Percentiles rank a stretch among this genome's conserved stretches.
phyloP scores from a whole-genome alignment of 768 basidiomycete genomes.

The Baorangia bicolor region DNA sequence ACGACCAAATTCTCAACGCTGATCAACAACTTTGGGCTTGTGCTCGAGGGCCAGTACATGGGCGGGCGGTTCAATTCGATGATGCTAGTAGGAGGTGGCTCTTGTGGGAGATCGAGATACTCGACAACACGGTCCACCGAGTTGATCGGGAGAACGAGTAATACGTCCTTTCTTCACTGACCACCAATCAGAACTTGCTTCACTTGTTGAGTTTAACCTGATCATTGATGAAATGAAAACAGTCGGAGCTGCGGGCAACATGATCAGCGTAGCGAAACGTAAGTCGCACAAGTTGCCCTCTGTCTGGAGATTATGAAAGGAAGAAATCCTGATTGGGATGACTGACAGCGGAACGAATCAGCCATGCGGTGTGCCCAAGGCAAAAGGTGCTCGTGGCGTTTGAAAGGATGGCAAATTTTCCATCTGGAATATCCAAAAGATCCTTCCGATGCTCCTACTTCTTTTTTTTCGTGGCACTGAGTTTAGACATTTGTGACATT shows the following conservation, averaged over 20 bases:
- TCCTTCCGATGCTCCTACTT: constrained; percentile 8
- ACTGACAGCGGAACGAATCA: constrained; percentile 75
- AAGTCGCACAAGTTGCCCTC: constrained; percentile 8
- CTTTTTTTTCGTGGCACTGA: no score
- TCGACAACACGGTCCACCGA: constrained; percentile 90
- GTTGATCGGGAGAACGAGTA: constrained; percentile 36
- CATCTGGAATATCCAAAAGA: no score
- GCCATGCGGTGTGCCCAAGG: constrained; percentile 21
- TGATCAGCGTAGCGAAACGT: constrained; percentile 2
- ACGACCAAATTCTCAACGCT: constrained; percentile 72
- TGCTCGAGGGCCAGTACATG: constrained; percentile 89
- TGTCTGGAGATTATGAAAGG: background rate
- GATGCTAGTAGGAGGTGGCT: constrained; percentile 73
- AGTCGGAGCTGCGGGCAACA: no score
- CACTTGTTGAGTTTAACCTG: background rate
- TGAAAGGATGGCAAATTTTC: no score
- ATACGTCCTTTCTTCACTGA: background rate
- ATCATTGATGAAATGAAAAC: background rate
- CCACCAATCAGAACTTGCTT: background rate
- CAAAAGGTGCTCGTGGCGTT: no score
- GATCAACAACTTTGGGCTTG: constrained; percentile 56
- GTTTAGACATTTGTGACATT: no score
- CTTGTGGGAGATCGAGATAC: constrained; percentile 87
- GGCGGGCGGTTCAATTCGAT: constrained; percentile 77
- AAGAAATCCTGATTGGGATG: constrained; percentile 17